Base-by-base conservation (phyloP, 805 yeast species). In the Dipodascus geniculatus region DNA sequence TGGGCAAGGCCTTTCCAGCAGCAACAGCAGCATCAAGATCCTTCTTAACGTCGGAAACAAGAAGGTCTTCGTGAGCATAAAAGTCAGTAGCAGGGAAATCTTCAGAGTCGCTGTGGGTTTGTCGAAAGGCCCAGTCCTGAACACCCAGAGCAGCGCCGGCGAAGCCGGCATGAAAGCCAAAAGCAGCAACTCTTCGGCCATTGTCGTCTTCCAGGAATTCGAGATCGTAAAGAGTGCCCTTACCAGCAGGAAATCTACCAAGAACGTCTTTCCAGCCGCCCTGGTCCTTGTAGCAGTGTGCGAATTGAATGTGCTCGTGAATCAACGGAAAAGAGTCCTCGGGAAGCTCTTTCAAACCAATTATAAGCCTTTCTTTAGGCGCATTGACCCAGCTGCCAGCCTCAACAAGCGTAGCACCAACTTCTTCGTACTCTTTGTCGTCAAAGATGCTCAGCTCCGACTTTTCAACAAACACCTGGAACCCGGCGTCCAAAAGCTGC, bases 151-250 rank as follows among this genome's bases (percentile, higher is more conserved):
- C 99, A 35, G 99, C 99, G 65, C 99, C 99, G 3, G 98, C 99
- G 68, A 93, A 93, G n/a, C 99, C 99, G 48, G 99, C 99, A 69
- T 91, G 91, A 76, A 80, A 93, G n/a, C 99, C 99, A 68, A 93
- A 93, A 6, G 99, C 99, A 48, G 99, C 99, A 24, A 93, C 99
- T 73, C 99, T 86, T 76, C 99, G 86, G 35, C 98, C 98, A 65
- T 80, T 82, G 62, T 85, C 96, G 68, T 93, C 88, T 69, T 87
- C 95, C 68, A 93, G 75, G 67, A 93, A 93, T 73, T 93, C 99
- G 60, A 93, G 75, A 68, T 93, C 99, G 68, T 93, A 93, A 60
- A 93, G 78, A 14, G 80, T 77, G 62, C 99, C 98, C 55, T 85
- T 80, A 51, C 99, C 99, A 42, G 79, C 83, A 51, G 95, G 95